A percentile compares a stretch with the other conserved stretches of the same genome.
Conservation (phyloP, 2,329 filamentous ascomycete genomes). For the Colletotrichum graminicola region DNA sequence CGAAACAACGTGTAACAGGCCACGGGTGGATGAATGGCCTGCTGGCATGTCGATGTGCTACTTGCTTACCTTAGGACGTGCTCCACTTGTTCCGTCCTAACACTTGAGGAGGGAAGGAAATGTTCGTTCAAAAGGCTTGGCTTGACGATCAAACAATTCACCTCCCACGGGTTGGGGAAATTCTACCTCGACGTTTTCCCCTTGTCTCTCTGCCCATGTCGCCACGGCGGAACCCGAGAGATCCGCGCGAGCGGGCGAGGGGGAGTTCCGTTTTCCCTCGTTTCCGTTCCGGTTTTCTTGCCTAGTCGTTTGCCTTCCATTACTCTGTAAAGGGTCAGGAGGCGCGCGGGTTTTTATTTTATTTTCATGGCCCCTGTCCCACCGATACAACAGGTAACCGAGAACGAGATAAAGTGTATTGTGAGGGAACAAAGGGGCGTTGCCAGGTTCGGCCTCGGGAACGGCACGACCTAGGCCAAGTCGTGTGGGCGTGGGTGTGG, state of each 20-base stretch:
- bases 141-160: constrained; percentile 32
- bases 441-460: background rate
- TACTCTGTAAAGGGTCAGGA: background rate
- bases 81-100: background rate
- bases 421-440: background rate
- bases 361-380: background rate
- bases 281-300: background rate
- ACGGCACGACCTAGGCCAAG: background rate
- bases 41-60: background rate
- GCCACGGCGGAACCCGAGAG: background rate
- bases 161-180: background rate
- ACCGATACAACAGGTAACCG: background rate
- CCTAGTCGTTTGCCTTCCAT: background rate
- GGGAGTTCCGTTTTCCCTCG: background rate
- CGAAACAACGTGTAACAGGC: background rate
- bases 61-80: background rate
- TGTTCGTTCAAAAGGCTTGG: constrained; percentile 37
- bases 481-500: background rate
- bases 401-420: background rate
- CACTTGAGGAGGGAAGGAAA: constrained; percentile 2
- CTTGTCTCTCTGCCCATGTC: background rate
- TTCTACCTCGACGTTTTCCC: background rate
- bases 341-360: background rate
- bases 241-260: background rate
- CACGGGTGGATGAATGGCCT: background rate